These are phyloP conservation scores for Ophiostoma perfectum DNA, from an alignment of 2,329 filamentous ascomycete genomes.

Conservation along the genomic window DNA sequence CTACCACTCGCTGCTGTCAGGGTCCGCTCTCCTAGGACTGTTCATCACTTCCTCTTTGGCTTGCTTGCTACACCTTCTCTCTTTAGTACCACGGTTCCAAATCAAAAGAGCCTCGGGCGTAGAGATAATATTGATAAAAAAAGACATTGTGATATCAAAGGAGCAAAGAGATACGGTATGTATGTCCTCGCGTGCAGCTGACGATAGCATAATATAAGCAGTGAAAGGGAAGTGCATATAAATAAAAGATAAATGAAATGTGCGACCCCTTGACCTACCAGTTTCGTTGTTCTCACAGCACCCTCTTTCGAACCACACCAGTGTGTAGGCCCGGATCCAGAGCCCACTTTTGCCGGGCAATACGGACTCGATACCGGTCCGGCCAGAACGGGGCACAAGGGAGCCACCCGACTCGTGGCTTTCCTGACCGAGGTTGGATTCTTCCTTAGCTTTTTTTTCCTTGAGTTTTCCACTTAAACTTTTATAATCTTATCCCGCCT, in stretches of 20 bases:
- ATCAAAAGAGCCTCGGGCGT: neutral
- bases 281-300: neutral
- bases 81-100: neutral
- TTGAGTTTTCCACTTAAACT: neutral
- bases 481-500: too few species aligned
- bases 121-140: neutral
- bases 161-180: too few species aligned
- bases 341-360: neutral
- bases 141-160: too few species aligned
- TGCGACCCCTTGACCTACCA: neutral
- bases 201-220: neutral
- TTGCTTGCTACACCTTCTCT: neutral
- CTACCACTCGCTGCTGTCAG: neutral
- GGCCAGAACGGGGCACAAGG: neutral
- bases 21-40: neutral
- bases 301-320: constrained; percentile 1
- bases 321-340: neutral
- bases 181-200: too few species aligned
- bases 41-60: neutral
- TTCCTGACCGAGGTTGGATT: neutral
- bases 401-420: neutral
- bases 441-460: neutral
- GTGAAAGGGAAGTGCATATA: neutral
- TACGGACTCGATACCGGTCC: neutral
- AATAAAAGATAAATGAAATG: neutral